A percentile compares a stretch with the other conserved stretches of the same genome.
Conservation (phyloP, 352 stramenopile genomes). For the Bremia lactucae region DNA sequence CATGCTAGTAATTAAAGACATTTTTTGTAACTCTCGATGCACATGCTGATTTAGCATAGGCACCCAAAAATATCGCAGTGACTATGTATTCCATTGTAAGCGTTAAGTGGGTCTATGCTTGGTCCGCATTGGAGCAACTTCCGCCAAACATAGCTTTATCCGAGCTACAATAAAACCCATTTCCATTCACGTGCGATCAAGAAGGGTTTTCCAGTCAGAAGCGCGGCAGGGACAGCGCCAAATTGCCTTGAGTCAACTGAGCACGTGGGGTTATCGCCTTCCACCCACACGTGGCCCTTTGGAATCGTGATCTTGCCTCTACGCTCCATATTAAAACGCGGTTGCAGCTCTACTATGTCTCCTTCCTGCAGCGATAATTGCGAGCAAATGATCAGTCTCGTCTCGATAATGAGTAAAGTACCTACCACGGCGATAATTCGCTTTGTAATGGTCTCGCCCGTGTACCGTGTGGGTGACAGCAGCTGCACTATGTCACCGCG, state of each 20-base stretch:
- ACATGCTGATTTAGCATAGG: too few relatives aligned
- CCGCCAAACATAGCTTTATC: conserved; percentile 6
- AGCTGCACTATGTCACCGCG: conserved; percentile 78
- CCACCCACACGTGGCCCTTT: conserved; percentile 92
- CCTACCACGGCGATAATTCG: conserved; percentile 72
- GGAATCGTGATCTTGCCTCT: conserved; percentile 68
- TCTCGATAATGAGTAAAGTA: neutral
- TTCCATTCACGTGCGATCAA: conserved; percentile 30
- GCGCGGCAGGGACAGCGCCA: conserved; percentile 82
- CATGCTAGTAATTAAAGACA: neutral
- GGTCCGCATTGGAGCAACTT: conserved; percentile 12
- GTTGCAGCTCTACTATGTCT: conserved; percentile 69
- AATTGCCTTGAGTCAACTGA: conserved; percentile 92
- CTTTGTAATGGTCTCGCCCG: conserved; percentile 78
- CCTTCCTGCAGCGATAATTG: conserved; percentile 40
- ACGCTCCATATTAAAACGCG: conserved; percentile 47
- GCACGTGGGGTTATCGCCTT: conserved; percentile 92
- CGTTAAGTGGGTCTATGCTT: neutral
- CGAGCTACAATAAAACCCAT: neutral
- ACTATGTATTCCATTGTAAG: too few relatives aligned
- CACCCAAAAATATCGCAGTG: too few relatives aligned
- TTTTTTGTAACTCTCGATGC: too few relatives aligned
- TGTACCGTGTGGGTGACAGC: conserved; percentile 59
- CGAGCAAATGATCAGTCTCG: neutral
- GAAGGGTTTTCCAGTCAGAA: conserved; percentile 78